Percentiles rank a stretch among this genome's conserved stretches.
Evolutionary conservation across 768 basidiomycete species (phyloP).

Genomic region (Dacryopinax spathularia): DNA sequence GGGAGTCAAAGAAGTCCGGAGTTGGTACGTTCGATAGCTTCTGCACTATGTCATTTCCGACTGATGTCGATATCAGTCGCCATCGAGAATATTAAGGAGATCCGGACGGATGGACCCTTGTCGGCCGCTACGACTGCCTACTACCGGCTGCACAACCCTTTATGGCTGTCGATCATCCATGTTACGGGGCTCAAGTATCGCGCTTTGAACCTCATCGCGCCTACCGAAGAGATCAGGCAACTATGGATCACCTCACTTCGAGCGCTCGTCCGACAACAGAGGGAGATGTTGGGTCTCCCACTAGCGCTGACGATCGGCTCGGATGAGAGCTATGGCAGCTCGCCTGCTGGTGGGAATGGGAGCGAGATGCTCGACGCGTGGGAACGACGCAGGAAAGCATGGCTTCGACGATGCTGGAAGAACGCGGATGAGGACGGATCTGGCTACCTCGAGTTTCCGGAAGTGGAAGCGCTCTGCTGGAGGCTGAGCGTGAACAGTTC

Average conservation of each 20-base stretch:
- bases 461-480: constrained; percentile 56
- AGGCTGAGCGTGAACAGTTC: constrained; percentile 52
- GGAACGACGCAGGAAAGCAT: constrained; percentile 50
- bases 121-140: neutral
- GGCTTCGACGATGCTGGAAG: constrained; percentile 77
- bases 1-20: constrained; percentile 56
- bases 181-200: constrained; percentile 65
- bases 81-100: constrained; percentile 75
- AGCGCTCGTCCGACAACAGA: neutral
- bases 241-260: constrained; percentile 51
- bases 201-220: constrained; percentile 70
- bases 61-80: constrained; percentile 39
- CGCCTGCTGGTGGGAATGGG: neutral
- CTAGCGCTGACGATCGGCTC: constrained; percentile 56
- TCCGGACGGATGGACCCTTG: constrained; percentile 42
- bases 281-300: constrained; percentile 46
- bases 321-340: constrained; percentile 20
- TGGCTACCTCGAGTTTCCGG: constrained; percentile 50
- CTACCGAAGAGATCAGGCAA: constrained; percentile 45
- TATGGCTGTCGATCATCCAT: constrained; percentile 77
- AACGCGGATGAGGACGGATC: constrained; percentile 49
- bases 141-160: constrained; percentile 42
- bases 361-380: constrained; percentile 4
- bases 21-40: constrained; percentile 37
- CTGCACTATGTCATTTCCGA: neutral